Conservation (phyloP, 163 green algal genomes). For the Volvox carteri region DNA sequence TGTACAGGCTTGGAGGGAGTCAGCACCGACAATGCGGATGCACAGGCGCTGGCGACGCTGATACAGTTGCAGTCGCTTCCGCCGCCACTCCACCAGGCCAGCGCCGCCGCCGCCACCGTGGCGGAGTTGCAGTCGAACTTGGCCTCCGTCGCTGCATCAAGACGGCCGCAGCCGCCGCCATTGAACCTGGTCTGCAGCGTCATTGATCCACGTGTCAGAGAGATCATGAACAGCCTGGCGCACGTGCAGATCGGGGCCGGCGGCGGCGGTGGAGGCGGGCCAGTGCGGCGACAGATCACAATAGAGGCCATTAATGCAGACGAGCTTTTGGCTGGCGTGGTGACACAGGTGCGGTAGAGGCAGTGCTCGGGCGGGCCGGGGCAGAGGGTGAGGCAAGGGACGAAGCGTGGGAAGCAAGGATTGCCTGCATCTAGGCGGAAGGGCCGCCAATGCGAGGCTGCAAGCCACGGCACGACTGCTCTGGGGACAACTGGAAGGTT, state of each 20-base stretch:
- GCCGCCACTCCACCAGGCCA: not conserved
- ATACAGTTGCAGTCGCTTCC: slow-evolving; percentile 47
- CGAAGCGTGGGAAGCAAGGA: too few species aligned
- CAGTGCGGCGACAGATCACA: not conserved
- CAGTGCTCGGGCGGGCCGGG: too few species aligned
- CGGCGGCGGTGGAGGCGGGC: not conserved
- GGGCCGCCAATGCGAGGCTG: too few species aligned
- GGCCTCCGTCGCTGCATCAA: not conserved
- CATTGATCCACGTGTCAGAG: slow-evolving; percentile 13
- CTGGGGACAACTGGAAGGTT: too few species aligned
- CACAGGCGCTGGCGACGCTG: slow-evolving; percentile 42
- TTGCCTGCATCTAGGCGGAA: too few species aligned
- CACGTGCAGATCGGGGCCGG: not conserved
- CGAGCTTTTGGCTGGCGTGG: slow-evolving; percentile 32
- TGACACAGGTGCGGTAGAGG: slow-evolving; percentile 46
- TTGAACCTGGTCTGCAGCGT: slow-evolving; percentile 42
- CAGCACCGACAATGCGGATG: slow-evolving; percentile 17
- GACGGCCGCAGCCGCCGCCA: too few species aligned
- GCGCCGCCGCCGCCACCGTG: not conserved
- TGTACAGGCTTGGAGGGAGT: slow-evolving; percentile 29
- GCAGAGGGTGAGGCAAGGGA: too few species aligned
- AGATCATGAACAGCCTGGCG: slow-evolving; percentile 17
- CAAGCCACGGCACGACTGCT: too few species aligned
- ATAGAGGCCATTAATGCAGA: slow-evolving; percentile 31
- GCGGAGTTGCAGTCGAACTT: not conserved